Evolutionary conservation across 2,329 filamentous ascomycete species (phyloP).

Genomic region (Xylaria sp.): DNA sequence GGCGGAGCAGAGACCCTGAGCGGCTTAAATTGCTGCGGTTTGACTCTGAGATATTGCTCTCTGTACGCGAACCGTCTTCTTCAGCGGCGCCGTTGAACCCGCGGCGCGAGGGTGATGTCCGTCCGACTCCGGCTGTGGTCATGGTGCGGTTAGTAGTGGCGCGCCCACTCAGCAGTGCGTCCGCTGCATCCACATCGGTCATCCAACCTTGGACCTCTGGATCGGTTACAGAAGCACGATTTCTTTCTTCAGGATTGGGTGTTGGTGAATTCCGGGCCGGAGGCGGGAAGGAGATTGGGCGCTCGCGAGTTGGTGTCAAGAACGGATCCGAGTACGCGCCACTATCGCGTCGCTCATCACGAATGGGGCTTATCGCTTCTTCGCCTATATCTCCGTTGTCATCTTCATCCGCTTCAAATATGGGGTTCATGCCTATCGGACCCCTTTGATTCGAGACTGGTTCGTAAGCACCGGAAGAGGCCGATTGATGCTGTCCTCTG

Average conservation of each 20-base stretch:
- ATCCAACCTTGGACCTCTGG: constrained; percentile 69
- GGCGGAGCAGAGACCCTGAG: constrained; percentile 51
- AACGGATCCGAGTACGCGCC: constrained; percentile 60
- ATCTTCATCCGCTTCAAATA: constrained; percentile 68
- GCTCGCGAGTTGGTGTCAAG: constrained; percentile 54
- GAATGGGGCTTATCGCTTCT: constrained; percentile 41
- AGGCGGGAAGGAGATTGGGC: constrained; percentile 44
- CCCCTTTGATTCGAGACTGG: constrained; percentile 41
- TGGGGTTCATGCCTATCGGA: constrained; percentile 64
- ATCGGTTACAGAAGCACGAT: constrained; percentile 50
- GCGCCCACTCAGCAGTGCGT: constrained; percentile 59
- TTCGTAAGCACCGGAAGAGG: constrained; percentile 46
- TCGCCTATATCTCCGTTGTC: constrained; percentile 51
- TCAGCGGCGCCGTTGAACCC: constrained; percentile 43
- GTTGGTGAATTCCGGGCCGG: constrained; percentile 51
- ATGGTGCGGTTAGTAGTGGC: constrained; percentile 51
- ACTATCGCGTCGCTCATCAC: constrained; percentile 38
- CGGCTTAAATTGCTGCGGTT: constrained; percentile 56
- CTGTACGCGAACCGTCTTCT: constrained; percentile 61
- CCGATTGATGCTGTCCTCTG: constrained; percentile 52
- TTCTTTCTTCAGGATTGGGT: constrained; percentile 54
- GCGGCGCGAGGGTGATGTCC: constrained; percentile 34
- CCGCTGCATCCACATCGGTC: constrained; percentile 64
- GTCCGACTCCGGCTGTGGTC: constrained; percentile 25
- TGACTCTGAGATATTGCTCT: constrained; percentile 66